Percentiles rank a stretch among this genome's conserved stretches.
Conservation (phyloP, 202 grass and related monocot genomes). For the Dendrocalamus latiflorus region DNA sequence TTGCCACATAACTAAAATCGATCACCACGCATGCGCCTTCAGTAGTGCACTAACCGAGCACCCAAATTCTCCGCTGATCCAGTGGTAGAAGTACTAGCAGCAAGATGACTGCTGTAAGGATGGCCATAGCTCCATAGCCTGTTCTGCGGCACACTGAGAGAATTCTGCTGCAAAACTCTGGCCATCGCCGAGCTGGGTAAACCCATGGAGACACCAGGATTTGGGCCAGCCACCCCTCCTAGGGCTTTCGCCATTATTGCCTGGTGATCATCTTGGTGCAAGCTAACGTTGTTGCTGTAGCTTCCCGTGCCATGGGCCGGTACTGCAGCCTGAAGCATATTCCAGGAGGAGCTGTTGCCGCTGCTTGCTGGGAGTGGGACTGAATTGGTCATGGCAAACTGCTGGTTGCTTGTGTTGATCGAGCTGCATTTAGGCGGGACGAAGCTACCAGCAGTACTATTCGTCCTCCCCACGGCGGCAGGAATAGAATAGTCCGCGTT, state of each 20-base stretch:
- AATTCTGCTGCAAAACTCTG: neutral
- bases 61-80: neutral
- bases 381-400: neutral
- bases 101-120: neutral
- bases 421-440: constrained; percentile 6
- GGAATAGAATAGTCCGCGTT: neutral
- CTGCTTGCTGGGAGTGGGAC: neutral
- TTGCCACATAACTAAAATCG: neutral
- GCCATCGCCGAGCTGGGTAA: neutral
- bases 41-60: neutral
- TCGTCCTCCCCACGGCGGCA: neutral
- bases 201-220: neutral
- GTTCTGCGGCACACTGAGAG: neutral
- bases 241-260: constrained; percentile 22
- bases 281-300: constrained; percentile 5
- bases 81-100: neutral
- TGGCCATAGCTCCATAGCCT: constrained; percentile 3
- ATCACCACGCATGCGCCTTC: neutral
- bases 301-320: neutral
- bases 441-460: neutral
- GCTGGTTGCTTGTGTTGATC: neutral
- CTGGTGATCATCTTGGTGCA: constrained; percentile 7
- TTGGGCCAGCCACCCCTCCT: neutral
- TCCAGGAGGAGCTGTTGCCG: neutral
- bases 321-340: neutral